Conservation (phyloP, 2,329 filamentous ascomycete species). For the Fusarium subtropicale region DNA sequence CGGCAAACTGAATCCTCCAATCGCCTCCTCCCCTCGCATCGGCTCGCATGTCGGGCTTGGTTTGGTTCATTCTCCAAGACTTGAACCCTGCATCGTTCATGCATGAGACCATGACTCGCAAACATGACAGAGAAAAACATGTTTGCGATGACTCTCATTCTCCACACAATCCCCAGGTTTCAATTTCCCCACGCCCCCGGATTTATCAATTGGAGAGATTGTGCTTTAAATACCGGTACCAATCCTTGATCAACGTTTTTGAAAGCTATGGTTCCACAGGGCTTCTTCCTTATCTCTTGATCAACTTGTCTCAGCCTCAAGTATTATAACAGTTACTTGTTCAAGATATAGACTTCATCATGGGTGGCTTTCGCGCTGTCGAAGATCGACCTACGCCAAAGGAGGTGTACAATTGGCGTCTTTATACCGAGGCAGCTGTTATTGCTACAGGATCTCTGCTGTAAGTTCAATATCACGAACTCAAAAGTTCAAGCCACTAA, state of each 20-base stretch:
- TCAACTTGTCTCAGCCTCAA: not conserved
- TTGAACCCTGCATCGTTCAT: slow-evolving; percentile 15
- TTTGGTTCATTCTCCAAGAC: slow-evolving; percentile 17
- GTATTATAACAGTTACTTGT: not conserved
- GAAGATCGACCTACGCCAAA: slow-evolving; percentile 67
- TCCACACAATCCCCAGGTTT: slow-evolving; percentile 42
- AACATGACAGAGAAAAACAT: slow-evolving; percentile 14
- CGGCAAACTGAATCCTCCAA: slow-evolving; percentile 24
- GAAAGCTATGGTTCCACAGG: slow-evolving; percentile 6
- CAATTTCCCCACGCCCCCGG: slow-evolving; percentile 42
- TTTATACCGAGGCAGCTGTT: slow-evolving; percentile 61
- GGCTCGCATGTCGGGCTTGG: slow-evolving; percentile 47
- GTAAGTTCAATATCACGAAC: slow-evolving; percentile 38
- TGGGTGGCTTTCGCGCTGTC: slow-evolving; percentile 59
- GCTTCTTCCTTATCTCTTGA: not conserved
- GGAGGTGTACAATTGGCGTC: slow-evolving; percentile 65
- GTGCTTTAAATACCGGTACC: slow-evolving; percentile 3
- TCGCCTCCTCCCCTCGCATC: slow-evolving; percentile 42
- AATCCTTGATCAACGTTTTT: not conserved
- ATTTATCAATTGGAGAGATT: slow-evolving; percentile 28
- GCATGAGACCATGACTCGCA: slow-evolving; percentile 6
- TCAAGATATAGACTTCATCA: slow-evolving; percentile 23
- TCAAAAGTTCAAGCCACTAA: not conserved
- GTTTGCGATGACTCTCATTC: slow-evolving; percentile 30
- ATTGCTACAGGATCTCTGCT: slow-evolving; percentile 61